Percentiles rank a stretch among this genome's conserved stretches.
These are phyloP conservation scores for Pythium vanterpoolii DNA, from an alignment of 352 stramenopile genomes.

Conservation along the genomic window DNA sequence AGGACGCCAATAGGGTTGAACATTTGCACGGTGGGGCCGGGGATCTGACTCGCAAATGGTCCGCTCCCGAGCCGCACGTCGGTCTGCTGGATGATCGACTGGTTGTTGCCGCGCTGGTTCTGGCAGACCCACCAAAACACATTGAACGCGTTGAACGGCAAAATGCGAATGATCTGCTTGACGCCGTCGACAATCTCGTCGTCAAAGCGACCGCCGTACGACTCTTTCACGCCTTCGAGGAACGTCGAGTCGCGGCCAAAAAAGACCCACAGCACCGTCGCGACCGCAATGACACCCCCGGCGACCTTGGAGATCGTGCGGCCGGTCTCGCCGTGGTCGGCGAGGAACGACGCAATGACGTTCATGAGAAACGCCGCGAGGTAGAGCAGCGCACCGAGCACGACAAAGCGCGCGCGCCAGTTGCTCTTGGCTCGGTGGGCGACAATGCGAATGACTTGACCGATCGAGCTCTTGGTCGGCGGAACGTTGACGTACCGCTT, in stretches of 20 bases:
- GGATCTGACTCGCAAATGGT: conserved; percentile 38
- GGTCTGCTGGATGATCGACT: conserved; percentile 65
- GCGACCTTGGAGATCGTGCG: conserved; percentile 6
- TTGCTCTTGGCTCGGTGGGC: conserved; percentile 1
- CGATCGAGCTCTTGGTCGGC: conserved; percentile 21
- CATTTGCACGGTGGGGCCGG: conserved; percentile 41
- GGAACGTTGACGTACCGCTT: conserved; percentile 25
- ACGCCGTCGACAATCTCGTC: conserved; percentile 40
- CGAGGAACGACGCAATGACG: conserved; percentile 23
- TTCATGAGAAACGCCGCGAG: conserved; percentile 22
- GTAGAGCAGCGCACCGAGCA: conserved; percentile 13
- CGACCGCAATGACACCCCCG: conserved; percentile 21
- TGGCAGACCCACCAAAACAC: conserved; percentile 63
- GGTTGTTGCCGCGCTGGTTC: conserved; percentile 70
- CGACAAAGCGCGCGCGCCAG: conserved; percentile 3
- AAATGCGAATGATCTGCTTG: conserved; percentile 49
- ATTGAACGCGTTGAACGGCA: conserved; percentile 58
- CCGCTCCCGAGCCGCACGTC: conserved; percentile 31
- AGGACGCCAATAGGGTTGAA: conserved; percentile 44
- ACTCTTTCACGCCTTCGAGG: conserved; percentile 38
- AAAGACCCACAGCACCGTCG: conserved; percentile 47
- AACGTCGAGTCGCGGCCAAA: conserved; percentile 45
- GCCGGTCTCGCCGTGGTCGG: conserved; percentile 16
- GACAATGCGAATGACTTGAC: conserved; percentile 5
- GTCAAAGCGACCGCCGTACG: conserved; percentile 37